Percentiles rank a stretch among this genome's conserved stretches.
Conservation (phyloP, 176 grass and related monocot genomes). For the Tillandsia fasciculata region DNA sequence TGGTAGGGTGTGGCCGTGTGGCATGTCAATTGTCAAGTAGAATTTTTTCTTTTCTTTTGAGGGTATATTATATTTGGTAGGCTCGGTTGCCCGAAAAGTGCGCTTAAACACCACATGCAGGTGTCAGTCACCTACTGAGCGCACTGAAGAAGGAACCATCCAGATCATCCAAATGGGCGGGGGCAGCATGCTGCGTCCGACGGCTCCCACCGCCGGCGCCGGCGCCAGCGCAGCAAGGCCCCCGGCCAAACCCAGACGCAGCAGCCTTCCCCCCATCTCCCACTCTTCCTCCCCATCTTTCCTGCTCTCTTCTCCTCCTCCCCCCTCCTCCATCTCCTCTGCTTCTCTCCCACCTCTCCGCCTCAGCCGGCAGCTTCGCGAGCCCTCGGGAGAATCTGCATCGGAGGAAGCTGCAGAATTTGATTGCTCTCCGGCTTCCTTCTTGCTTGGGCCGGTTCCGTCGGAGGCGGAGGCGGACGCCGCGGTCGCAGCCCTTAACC, state of each 20-base stretch:
- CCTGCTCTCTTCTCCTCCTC: neutral
- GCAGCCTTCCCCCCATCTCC: neutral
- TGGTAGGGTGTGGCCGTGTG: no score
- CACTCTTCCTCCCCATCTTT: neutral
- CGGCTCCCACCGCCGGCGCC: no score
- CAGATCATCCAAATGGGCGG: no score
- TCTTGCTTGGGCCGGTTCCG: neutral
- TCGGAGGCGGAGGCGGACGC: constrained; percentile 7
- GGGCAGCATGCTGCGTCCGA: no score
- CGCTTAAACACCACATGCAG: no score
- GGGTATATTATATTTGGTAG: no score
- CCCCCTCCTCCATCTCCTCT: neutral
- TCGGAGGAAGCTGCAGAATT: neutral
- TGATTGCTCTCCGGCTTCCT: no score
- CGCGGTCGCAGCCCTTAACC: constrained; percentile 4
- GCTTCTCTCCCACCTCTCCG: neutral
- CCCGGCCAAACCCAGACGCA: neutral
- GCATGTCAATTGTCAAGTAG: no score
- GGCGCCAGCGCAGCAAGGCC: neutral
- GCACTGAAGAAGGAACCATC: no score
- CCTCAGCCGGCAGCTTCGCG: neutral
- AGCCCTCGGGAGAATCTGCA: neutral
- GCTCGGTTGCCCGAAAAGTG: no score
- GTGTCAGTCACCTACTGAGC: no score
- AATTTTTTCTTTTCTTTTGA: no score